Percentiles rank a stretch among this genome's conserved stretches.
phyloP scores from a whole-genome alignment of 306 rosid species.

The Acacia melanoxylon region DNA sequence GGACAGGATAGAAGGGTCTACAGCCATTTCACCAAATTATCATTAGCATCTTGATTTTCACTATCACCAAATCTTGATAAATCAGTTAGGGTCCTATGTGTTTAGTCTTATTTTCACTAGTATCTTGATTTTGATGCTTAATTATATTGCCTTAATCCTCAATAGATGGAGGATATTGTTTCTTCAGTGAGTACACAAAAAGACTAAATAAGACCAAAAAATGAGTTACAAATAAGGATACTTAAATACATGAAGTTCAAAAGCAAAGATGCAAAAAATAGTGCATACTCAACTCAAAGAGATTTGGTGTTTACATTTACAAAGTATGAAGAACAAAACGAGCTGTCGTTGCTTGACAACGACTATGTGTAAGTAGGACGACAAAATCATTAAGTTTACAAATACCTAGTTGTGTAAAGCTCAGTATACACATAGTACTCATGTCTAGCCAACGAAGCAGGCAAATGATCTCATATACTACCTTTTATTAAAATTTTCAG shows the following conservation, averaged over 20 bases:
- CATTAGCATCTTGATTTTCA: neutral
- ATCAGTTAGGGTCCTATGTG: neutral
- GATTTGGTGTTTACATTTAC: neutral
- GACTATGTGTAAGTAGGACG: neutral
- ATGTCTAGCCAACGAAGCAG: neutral
- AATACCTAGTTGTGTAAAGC: neutral
- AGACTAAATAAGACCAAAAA: conserved; percentile 16
- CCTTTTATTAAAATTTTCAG: too few relatives aligned
- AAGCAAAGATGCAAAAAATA: conserved; percentile 10
- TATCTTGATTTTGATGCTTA: neutral
- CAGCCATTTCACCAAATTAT: neutral
- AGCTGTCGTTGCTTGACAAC: neutral
- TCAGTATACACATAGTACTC: neutral
- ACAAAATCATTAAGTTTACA: neutral
- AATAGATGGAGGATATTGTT: neutral
- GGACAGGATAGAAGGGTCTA: neutral
- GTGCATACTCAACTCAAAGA: neutral
- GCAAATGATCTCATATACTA: neutral
- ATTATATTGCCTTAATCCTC: neutral
- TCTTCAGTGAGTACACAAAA: neutral
- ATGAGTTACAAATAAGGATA: neutral
- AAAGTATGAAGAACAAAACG: neutral
- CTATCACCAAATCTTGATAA: neutral
- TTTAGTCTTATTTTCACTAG: neutral
- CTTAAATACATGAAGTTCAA: neutral